Conservation (phyloP, 2,329 filamentous ascomycete species). For the Samsoniella hepiali region DNA sequence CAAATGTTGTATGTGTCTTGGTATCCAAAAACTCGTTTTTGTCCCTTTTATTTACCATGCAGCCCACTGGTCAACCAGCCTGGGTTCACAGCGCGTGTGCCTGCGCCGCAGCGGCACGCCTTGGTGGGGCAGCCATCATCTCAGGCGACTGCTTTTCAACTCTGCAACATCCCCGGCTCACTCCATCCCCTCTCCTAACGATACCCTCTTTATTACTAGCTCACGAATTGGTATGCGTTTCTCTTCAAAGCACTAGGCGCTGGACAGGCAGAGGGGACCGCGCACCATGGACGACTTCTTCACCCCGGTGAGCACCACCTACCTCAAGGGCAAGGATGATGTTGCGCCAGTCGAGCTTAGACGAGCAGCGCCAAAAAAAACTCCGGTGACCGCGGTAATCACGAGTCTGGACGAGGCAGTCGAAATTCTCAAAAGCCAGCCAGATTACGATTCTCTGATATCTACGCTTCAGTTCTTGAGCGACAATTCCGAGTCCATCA, state of each 20-base stretch:
- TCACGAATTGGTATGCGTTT: background rate
- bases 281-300: slow-evolving; percentile 53
- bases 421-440: slow-evolving; percentile 59
- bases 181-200: background rate
- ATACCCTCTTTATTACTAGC: background rate
- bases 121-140: slow-evolving; percentile 13
- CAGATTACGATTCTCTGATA: slow-evolving; percentile 55
- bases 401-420: slow-evolving; percentile 50
- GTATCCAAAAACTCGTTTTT: background rate
- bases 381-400: slow-evolving; percentile 14
- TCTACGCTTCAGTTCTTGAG: slow-evolving; percentile 52
- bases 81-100: too few relatives aligned
- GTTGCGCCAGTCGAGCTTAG: slow-evolving; percentile 17
- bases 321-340: slow-evolving; percentile 39
- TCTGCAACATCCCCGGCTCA: background rate
- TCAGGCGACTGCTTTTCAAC: background rate
- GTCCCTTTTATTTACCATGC: background rate
- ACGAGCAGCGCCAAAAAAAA: slow-evolving; percentile 1
- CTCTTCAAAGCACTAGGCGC: background rate
- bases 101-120: background rate
- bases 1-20: too few relatives aligned
- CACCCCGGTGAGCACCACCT: slow-evolving; percentile 51
- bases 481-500: slow-evolving; percentile 23
- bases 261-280: background rate
- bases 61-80: background rate